These are phyloP conservation scores for Metschnikowia chrysomelidarum DNA, from an alignment of 805 yeast genomes.

Conservation along the genomic window DNA sequence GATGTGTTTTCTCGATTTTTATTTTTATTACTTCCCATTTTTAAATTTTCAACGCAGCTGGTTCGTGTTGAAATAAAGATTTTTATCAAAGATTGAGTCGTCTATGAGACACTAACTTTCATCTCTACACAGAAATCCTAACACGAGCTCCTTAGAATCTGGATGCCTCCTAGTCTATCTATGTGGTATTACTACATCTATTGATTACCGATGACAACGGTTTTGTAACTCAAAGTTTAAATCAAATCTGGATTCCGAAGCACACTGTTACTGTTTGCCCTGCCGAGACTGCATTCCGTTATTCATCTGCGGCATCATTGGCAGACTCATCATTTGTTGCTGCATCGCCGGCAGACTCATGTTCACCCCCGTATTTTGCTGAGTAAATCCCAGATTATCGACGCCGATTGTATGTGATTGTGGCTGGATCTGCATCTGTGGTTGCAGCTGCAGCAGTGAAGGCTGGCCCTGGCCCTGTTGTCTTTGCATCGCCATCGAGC, in stretches of 20 bases:
- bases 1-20: constrained; percentile 3
- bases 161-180: no score
- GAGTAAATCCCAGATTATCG: constrained; percentile 11
- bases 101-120: no score
- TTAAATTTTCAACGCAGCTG: neutral
- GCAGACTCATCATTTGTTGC: constrained; percentile 22
- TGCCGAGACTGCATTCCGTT: constrained; percentile 16
- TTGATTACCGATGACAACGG: no score
- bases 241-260: no score
- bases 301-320: constrained; percentile 19
- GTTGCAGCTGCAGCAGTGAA: constrained; percentile 14
- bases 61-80: neutral
- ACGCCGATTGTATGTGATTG: constrained; percentile 8
- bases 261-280: constrained; percentile 9
- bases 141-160: no score
- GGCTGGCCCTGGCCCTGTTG: constrained; percentile 18
- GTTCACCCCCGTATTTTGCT: constrained; percentile 15
- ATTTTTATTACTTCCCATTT: constrained; percentile 1
- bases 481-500: constrained; percentile 19
- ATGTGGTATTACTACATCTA: no score
- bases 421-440: constrained; percentile 11
- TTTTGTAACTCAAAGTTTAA: no score
- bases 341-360: constrained; percentile 19
- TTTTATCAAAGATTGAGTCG: neutral
- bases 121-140: no score